Conservation (phyloP, 2,329 filamentous ascomycete genomes). For the Daldinia sp. region DNA sequence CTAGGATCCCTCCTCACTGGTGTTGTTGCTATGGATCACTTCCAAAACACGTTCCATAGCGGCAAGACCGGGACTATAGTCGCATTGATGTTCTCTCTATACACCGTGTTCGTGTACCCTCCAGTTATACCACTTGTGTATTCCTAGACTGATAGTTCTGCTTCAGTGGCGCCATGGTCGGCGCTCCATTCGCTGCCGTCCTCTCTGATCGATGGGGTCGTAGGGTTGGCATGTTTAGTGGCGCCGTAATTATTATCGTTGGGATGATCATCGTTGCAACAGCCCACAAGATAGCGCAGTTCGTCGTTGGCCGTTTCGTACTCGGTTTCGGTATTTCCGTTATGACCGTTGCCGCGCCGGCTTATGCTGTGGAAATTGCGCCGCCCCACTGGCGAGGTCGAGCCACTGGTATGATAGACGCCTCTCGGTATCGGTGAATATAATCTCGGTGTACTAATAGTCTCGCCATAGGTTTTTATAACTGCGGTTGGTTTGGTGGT, state of each 20-base stretch:
- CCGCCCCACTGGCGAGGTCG: constrained; percentile 65
- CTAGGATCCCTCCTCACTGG: constrained; percentile 59
- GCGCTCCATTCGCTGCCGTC: constrained; percentile 57
- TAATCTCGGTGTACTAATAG: constrained; percentile 5
- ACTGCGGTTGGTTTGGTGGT: constrained; percentile 66
- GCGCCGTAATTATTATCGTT: constrained; percentile 59
- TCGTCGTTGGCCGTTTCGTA: constrained; percentile 61
- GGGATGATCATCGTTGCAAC: constrained; percentile 59
- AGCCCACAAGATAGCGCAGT: constrained; percentile 53
- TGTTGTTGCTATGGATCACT: constrained; percentile 60
- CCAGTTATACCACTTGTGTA: background rate
- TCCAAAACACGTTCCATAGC: constrained; percentile 56
- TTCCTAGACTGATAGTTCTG: constrained; percentile 14
- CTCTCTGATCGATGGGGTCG: constrained; percentile 61
- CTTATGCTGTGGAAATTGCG: constrained; percentile 62
- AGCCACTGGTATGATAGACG: constrained; percentile 53
- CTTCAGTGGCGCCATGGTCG: constrained; percentile 57
- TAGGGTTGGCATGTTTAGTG: constrained; percentile 59
- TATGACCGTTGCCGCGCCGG: constrained; percentile 63
- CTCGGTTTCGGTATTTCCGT: constrained; percentile 61
- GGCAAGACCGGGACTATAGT: constrained; percentile 55
- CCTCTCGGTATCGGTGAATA: background rate
- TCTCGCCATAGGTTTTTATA: constrained; percentile 58
- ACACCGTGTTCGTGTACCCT: constrained; percentile 58
- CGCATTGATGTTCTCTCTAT: constrained; percentile 60